Evolutionary conservation across 2,329 filamentous ascomycete genomes (phyloP), one percentile per base, ranked within the genome.

Genomic region (Ophiostoma perfectum): DNA sequence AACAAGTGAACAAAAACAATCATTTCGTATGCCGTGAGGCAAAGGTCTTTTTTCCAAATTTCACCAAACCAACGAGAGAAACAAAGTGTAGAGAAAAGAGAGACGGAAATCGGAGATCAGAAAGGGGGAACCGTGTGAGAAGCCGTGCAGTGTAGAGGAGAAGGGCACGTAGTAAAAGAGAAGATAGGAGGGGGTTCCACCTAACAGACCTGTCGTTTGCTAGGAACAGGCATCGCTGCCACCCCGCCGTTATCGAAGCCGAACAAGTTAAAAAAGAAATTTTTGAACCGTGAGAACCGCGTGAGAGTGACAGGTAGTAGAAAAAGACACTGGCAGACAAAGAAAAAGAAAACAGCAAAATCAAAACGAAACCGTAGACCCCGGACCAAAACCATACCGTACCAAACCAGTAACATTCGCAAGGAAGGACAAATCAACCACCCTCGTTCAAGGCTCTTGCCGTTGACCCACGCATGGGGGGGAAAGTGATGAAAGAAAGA

Each of bases 21-120:
- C 60, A 44, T 64, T 64, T 64, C 70, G 49, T 71, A 71, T 71
- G 71, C 71, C 71, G 71, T 66, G 71, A 71, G 71, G 71, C 71
- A 69, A 66, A 45, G 65, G 27, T 67, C 70, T 66, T 70, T 72
- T 72, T 71, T 68, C 67, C 65, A 67, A 52, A 68, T 58, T 27
- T 60, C 47, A 63, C 65, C 38, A 18, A 64, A 36, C 64, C 45
- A 64, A n/a, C 67, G 64, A 49, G 9, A 68, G 41, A 68, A 36
- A 64, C 14, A 62, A 44, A 65, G 38, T 18, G 16, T 38, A 67
- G 11, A 64, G 9, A 45, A 47, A 44, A 52, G 5, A 58, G 16
- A 55, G 38, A 36, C 14, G 36, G 41, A 55, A 66, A 41, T 18
- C 18, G 52, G 42, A 64, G 7, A 47, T 3, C 67, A 14, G 42